Percentiles rank a stretch among this genome's conserved stretches.
These are phyloP conservation scores for Canna indica DNA, from an alignment of 176 grass and related monocot genomes.

Conservation along the genomic window DNA sequence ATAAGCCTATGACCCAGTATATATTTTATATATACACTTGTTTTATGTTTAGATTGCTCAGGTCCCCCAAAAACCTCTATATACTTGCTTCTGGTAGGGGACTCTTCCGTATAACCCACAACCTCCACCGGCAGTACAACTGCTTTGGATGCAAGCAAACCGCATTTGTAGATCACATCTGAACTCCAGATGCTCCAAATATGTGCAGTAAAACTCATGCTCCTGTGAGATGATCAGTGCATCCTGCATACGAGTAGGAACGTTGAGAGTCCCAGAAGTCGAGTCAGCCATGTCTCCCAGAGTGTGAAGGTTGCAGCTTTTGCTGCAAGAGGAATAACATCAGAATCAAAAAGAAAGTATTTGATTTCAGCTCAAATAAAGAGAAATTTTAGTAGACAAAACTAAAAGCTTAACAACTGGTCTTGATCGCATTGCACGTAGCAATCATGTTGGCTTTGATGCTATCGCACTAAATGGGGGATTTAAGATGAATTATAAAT, in stretches of 20 bases:
- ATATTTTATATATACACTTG: conserved; percentile 42
- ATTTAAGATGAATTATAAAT: neutral
- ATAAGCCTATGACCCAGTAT: conserved; percentile 30
- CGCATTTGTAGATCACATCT: conserved; percentile 1
- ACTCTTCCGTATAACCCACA: neutral
- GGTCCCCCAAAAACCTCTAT: conserved; percentile 16
- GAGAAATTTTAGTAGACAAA: neutral
- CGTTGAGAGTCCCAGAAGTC: conserved; percentile 16
- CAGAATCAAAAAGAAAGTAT: neutral
- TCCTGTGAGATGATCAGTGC: neutral
- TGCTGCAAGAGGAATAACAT: conserved; percentile 24
- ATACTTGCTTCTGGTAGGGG: neutral
- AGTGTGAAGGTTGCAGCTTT: conserved; percentile 19
- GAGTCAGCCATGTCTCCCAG: conserved; percentile 19
- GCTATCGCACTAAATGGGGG: neutral
- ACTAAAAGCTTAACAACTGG: neutral
- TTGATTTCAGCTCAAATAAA: conserved; percentile 7
- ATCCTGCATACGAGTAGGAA: neutral
- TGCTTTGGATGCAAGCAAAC: neutral
- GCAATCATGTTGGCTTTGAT: neutral
- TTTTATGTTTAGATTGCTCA: conserved; percentile 20
- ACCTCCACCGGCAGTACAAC: neutral
- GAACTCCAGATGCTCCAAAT: neutral
- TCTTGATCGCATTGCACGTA: neutral
- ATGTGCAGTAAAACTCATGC: neutral